Evolutionary conservation across 192 early-diverging fungal species (phyloP).

Genomic region (Borealophlyctis nickersoniae): DNA sequence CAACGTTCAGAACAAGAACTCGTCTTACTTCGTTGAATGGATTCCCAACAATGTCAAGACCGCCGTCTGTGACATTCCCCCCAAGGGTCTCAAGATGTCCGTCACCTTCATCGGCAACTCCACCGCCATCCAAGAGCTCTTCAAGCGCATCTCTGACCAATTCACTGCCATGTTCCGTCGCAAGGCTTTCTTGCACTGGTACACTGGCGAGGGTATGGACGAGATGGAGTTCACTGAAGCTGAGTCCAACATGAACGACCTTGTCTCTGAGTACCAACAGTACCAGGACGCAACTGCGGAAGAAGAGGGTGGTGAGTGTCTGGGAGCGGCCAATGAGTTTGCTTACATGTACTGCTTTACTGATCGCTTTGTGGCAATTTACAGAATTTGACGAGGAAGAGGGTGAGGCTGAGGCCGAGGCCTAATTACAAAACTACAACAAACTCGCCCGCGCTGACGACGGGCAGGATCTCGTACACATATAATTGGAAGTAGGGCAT

Average conservation of each 20-base stretch:
- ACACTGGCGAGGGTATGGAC: slow-evolving; percentile 93
- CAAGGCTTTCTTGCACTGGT: slow-evolving; percentile 97
- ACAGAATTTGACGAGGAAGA: slow-evolving; percentile 51
- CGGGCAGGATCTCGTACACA: too few species aligned
- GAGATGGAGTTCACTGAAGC: slow-evolving; percentile 96
- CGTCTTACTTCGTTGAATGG: slow-evolving; percentile 98
- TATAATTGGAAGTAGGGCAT: too few species aligned
- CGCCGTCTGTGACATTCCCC: slow-evolving; percentile 84
- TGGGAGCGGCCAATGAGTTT: too few species aligned
- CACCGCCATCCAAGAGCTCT: slow-evolving; percentile 91
- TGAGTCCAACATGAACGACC: slow-evolving; percentile 96
- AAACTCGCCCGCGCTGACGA: too few species aligned
- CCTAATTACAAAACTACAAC: too few species aligned
- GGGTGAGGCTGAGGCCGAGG: slow-evolving; percentile 45
- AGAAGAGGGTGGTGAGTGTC: slow-evolving; percentile 56
- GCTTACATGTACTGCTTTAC: too few species aligned
- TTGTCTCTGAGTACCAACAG: slow-evolving; percentile 98
- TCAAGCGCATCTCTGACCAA: slow-evolving; percentile 89
- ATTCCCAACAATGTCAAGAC: slow-evolving; percentile 98
- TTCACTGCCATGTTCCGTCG: slow-evolving; percentile 91
- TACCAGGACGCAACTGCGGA: slow-evolving; percentile 57
- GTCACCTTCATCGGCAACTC: slow-evolving; percentile 93
- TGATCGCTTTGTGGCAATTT: too few species aligned
- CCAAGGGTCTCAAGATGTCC: slow-evolving; percentile 86
- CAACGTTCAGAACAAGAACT: slow-evolving; percentile 94